phyloP scores from a whole-genome alignment of 306 rosid genomes.

The Citrullus amarus region DNA sequence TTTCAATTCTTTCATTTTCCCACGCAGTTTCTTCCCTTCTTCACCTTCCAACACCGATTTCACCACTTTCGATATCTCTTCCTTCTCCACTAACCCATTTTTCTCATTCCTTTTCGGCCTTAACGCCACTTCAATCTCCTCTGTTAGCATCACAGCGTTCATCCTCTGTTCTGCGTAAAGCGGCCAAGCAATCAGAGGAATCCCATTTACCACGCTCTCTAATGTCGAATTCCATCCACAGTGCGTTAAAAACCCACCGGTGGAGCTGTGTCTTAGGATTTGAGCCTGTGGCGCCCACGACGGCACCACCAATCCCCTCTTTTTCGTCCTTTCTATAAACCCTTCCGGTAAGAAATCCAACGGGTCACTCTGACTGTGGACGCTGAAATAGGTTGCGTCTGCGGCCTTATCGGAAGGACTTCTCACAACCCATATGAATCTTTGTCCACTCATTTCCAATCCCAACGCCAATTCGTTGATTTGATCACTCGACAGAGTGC shows the following conservation, averaged over 20 bases:
- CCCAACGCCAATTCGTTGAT: conserved; percentile 27
- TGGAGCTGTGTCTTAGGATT: conserved; percentile 42
- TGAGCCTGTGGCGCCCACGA: conserved; percentile 80
- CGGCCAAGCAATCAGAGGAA: conserved; percentile 76
- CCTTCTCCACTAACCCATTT: conserved; percentile 35
- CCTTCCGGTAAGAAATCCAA: conserved; percentile 42
- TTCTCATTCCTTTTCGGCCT: conserved; percentile 11
- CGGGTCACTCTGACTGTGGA: conserved; percentile 14
- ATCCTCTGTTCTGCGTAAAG: conserved; percentile 65
- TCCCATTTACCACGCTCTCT: conserved; percentile 47
- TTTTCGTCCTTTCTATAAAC: conserved; percentile 38
- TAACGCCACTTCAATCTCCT: conserved; percentile 38
- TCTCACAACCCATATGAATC: conserved; percentile 36
- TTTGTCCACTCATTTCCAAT: conserved; percentile 27
- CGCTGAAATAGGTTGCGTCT: conserved; percentile 35
- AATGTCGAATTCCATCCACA: conserved; percentile 79
- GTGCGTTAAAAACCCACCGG: conserved; percentile 58
- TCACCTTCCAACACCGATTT: conserved; percentile 61
- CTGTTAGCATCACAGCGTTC: conserved; percentile 41
- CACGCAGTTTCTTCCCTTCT: conserved; percentile 51
- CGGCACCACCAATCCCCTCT: conserved; percentile 25
- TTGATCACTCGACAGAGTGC: conserved; percentile 25
- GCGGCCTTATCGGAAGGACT: conserved; percentile 23
- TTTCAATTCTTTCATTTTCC: conserved; percentile 40
- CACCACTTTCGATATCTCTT: conserved; percentile 37